Evolutionary conservation across 352 stramenopile species (phyloP), one percentile per base, ranked within the genome.

Genomic region (Pythium apleroticum): DNA sequence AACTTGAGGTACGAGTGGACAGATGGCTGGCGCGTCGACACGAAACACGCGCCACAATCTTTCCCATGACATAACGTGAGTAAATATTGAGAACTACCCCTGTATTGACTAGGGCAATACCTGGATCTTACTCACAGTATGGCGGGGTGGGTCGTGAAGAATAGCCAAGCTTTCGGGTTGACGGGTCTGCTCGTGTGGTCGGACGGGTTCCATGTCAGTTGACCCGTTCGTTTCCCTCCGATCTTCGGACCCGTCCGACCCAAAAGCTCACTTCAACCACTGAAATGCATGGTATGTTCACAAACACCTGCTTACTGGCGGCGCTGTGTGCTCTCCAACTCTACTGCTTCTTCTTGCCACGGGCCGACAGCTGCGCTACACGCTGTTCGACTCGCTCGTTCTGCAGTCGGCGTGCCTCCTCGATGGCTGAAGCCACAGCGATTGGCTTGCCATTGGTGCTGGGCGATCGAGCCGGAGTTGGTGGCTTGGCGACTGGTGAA

Each of bases 381-480:
- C 84, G 84, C 41, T 74, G 67, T 54, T 88, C 63, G 19, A 90
- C 75, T 22, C 82, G 82, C 28, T 80, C 69, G 31, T 87, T 66
- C 65, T 91, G 82, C 8, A 68, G 71, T 43, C 66, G 78, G 10
- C 71, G 76, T 15, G 79, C 80, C 31, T 82, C 64, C 33, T 68
- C 68, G 52, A 90, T 90, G 45, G 84, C 84, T 49, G 75, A 59
- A 1, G 76, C 74, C 27, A 93, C 59, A 7, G 27, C 15, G 19
- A 60, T 49, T 17, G 61, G 65, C 20, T 24, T 27, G 12, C 30
- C n/a, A 5, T n/a, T 81, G 28, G 72, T 64, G 30, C 45, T 71
- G 15, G 74, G 79, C 39, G 80, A 84, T 43, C 74, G 74, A 12
- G 68, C 63, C 15, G 68, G 70, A 10, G 71, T 74, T 57, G 76